phyloP scores from a whole-genome alignment of 768 basidiomycete species.

The Mycena belliarum region DNA sequence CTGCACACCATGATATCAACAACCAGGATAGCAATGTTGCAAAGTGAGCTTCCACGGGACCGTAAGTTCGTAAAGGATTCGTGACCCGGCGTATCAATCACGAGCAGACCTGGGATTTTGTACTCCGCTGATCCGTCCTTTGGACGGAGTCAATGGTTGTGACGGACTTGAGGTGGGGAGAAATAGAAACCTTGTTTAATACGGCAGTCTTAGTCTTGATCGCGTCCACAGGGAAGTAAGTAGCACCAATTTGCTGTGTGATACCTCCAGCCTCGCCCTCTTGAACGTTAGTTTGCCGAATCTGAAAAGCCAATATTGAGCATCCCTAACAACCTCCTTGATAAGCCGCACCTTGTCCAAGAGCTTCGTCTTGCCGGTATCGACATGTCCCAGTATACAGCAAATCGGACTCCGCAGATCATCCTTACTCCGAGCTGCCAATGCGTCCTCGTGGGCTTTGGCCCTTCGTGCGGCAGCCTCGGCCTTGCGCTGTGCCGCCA shows the following conservation, averaged over 20 bases:
- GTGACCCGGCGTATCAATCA: slow-evolving; percentile 99
- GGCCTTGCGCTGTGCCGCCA: slow-evolving; percentile 72
- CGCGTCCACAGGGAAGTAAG: slow-evolving; percentile 96
- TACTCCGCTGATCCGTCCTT: slow-evolving; percentile 85
- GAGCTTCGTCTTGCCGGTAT: slow-evolving; percentile 98
- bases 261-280: slow-evolving; percentile 99
- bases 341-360: slow-evolving; percentile 78
- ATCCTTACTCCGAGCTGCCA: slow-evolving; percentile 86
- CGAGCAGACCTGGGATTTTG: slow-evolving; percentile 92
- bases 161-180: neutral
- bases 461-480: slow-evolving; percentile 81
- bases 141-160: slow-evolving; percentile 3
- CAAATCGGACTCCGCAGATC: slow-evolving; percentile 95
- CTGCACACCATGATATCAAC: slow-evolving; percentile 90
- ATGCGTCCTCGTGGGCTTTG: slow-evolving; percentile 80
- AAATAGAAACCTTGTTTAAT: slow-evolving; percentile 69
- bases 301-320: slow-evolving; percentile 50
- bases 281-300: slow-evolving; percentile 99
- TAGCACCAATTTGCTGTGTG: slow-evolving; percentile 99
- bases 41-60: slow-evolving; percentile 91
- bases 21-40: slow-evolving; percentile 98
- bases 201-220: slow-evolving; percentile 92
- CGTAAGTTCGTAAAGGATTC: slow-evolving; percentile 98
- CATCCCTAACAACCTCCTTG: neutral
- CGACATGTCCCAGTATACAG: slow-evolving; percentile 98